Evolutionary conservation across 768 basidiomycete genomes (phyloP).

Genomic region (Hericium coralloides): DNA sequence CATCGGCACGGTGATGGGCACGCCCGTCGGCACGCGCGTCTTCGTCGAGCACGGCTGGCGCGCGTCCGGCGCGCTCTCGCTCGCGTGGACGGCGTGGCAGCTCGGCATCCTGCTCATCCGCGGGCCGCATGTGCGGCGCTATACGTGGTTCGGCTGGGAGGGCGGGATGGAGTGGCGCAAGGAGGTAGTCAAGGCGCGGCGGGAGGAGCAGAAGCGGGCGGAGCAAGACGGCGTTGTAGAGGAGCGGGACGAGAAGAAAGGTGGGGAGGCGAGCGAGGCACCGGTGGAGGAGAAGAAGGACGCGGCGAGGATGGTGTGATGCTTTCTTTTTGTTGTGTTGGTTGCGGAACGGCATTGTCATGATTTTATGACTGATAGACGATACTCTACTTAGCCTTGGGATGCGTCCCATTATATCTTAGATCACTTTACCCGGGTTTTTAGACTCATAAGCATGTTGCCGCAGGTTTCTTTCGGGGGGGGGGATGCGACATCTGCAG

Average conservation of each 20-base stretch:
- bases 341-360: too few species aligned
- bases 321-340: too few species aligned
- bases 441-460: too few species aligned
- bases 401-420: too few species aligned
- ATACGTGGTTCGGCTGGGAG: slow-evolving; percentile 10
- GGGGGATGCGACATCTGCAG: too few species aligned
- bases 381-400: too few species aligned
- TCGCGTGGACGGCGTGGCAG: slow-evolving; percentile 21
- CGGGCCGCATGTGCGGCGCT: slow-evolving; percentile 18
- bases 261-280: background rate
- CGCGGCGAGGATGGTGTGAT: background rate
- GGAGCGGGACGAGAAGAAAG: background rate
- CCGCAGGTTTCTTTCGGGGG: too few species aligned
- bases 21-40: slow-evolving; percentile 26
- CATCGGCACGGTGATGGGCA: slow-evolving; percentile 29
- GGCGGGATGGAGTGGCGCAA: slow-evolving; percentile 8
- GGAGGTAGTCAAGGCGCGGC: background rate
- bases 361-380: too few species aligned
- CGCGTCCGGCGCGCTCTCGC: slow-evolving; percentile 17
- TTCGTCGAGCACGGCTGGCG: slow-evolving; percentile 27
- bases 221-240: background rate
- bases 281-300: background rate
- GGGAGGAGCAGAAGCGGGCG: background rate
- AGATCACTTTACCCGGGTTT: too few species aligned
- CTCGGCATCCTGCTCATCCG: slow-evolving; percentile 22